Evolutionary conservation across 2,329 filamentous ascomycete genomes (phyloP), one percentile per base, ranked within the genome.

Genomic region (Colletotrichum filicis): DNA sequence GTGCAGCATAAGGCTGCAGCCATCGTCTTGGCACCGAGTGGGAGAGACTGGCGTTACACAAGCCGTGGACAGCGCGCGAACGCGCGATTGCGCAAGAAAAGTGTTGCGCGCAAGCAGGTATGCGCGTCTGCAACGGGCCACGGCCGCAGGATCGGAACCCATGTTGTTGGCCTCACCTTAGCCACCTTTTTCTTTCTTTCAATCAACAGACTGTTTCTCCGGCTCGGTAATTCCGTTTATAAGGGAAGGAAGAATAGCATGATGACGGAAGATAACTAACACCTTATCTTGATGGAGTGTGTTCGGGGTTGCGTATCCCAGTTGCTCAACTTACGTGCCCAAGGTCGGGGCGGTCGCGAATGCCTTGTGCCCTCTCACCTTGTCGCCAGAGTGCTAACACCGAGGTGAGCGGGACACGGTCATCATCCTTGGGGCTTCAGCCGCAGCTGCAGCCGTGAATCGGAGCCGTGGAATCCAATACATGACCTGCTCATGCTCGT

Each of bases 1-100:
- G 70, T 64, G 66, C 66, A 72, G 66, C 58, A n/a, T 26, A 65
- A 69, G 66, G 70, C 70, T 59, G 59, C 66, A 59, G 64, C 70
- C 70, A 3, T 42, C 32, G 14, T 28, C 57, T 35, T 24, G 52
- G 28, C 35, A 30, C 46, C n/a, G 49, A 3, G 42, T 7, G 42
- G 16, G 14, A 7, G 12, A 16, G 14, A 42, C 37, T 42, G 42
- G 42, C 42, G 19, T 49, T 49, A n/a, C 42, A n/a, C 19, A 37
- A 42, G 58, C 57, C 8, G 37, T 35, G 30, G 42, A 32, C 53
- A 59, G 26, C 7, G 26, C 55, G 28, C 28, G 4, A 30, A 6
- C 5, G 19, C 69, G 69, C 53, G 42, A 64, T 30, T 55, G 70
- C 42, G 59, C 59, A 59, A n/a, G 28, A 64, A 32, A n/a, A 19